phyloP scores from a whole-genome alignment of 345 rosid genomes.

The Pistacia vera region DNA sequence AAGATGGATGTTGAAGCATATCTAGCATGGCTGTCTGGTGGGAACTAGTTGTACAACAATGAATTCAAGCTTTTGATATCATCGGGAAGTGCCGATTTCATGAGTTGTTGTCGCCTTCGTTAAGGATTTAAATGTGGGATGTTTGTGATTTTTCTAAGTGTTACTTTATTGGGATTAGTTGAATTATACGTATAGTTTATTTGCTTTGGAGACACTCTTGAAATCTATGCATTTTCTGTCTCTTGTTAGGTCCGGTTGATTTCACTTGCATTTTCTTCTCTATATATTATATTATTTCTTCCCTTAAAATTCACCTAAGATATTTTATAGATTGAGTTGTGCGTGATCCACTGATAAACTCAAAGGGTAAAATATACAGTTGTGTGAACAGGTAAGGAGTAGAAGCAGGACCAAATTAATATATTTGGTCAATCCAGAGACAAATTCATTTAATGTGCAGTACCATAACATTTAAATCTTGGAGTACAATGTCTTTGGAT shows the following conservation, averaged over 20 bases:
- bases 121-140: slow-evolving; percentile 18
- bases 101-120: background rate
- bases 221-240: slow-evolving; percentile 18
- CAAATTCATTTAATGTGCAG: too few relatives aligned
- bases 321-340: too few relatives aligned
- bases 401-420: too few relatives aligned
- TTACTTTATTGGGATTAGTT: slow-evolving; percentile 1
- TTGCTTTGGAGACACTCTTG: slow-evolving; percentile 19
- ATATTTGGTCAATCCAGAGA: too few relatives aligned
- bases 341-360: too few relatives aligned
- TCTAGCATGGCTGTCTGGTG: slow-evolving; percentile 4
- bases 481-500: too few relatives aligned
- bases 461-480: too few relatives aligned
- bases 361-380: too few relatives aligned
- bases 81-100: background rate
- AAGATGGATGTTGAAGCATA: too few relatives aligned
- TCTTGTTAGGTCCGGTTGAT: slow-evolving; percentile 1
- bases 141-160: background rate
- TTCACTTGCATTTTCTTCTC: background rate
- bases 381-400: too few relatives aligned
- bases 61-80: background rate
- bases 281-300: too few relatives aligned
- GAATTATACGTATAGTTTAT: background rate
- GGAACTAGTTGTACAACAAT: background rate
- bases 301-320: too few relatives aligned